Evolutionary conservation across 2,329 filamentous ascomycete species (phyloP), one percentile per base, ranked within the genome.

Genomic region (Chrysoporthe puriensis): DNA sequence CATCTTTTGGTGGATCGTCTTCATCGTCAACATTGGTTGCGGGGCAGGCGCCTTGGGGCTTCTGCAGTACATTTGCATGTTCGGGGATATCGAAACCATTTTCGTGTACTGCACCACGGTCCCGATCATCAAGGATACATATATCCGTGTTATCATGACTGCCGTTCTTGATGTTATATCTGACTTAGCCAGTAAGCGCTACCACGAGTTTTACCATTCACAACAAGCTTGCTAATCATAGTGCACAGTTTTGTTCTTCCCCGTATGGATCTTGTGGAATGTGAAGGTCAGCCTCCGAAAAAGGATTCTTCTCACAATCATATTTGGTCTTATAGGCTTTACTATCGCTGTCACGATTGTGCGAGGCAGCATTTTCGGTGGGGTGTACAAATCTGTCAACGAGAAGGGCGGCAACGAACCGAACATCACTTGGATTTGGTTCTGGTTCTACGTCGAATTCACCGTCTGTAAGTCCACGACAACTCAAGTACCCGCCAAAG

Each of bases 271-370:
- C n/a, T 57, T 71, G 40, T 72, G 70, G 69, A 67, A 54, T 8
- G 69, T 40, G 11, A 42, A 62, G 18, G 66, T 72, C 61, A 69
- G 26, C 43, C 11, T 69, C 11, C 70, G 69, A 6, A 65, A 73
- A 48, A 73, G 72, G 50, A 43, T 73, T 5, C 4, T 68, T 18
- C 63, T 73, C 0, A 58, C 64, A 4, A 40, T 42, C 18, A 61
- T 73, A 14, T 73, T 73, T 42, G 34, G 62, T 13, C 68, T 73
- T 0, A 69, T 70, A 3, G 57, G 52, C 7, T 48, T 73, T 7
- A 73, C 70, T 4, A 68, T 73, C 36, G 70, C 66, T 44, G 63
- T 73, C 34, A 72, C 71, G 2, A 70, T 73, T 18, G 67, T 71
- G 8, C 68, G 72, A 11, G 72, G 70, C 18, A 72, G 58, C 46